Percentiles rank a stretch among this genome's conserved stretches.
These are phyloP conservation scores for Malus asiatica DNA, from an alignment of 306 rosid species.

Conservation along the genomic window DNA sequence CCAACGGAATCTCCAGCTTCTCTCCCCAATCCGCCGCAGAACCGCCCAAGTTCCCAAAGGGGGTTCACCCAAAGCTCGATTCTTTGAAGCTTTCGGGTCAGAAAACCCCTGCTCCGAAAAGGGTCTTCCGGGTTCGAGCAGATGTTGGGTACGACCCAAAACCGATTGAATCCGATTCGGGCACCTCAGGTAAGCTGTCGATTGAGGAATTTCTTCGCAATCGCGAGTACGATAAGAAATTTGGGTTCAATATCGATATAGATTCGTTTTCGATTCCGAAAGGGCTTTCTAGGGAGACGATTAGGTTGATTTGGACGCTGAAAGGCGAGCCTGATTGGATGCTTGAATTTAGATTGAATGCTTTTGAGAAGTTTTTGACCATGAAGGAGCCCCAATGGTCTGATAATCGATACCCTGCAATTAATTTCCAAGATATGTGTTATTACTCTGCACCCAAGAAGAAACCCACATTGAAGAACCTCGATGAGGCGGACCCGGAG, in stretches of 20 bases:
- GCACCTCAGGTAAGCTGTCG: slow-evolving; percentile 29
- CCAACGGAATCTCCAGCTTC: slow-evolving; percentile 54
- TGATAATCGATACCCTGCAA: slow-evolving; percentile 50
- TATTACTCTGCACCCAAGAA: slow-evolving; percentile 83
- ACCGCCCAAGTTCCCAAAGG: slow-evolving; percentile 24
- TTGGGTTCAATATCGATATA: slow-evolving; percentile 58
- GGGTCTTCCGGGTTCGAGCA: slow-evolving; percentile 44
- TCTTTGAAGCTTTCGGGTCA: slow-evolving; percentile 14
- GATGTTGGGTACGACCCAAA: slow-evolving; percentile 42
- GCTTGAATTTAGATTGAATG: slow-evolving; percentile 68
- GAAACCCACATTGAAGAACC: slow-evolving; percentile 46
- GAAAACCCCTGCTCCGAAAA: slow-evolving; percentile 8
- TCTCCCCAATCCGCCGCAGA: slow-evolving; percentile 45
- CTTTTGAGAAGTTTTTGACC: slow-evolving; percentile 53
- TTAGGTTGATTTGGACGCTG: slow-evolving; percentile 49
- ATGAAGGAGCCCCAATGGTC: slow-evolving; percentile 83
- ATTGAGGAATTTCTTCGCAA: slow-evolving; percentile 75
- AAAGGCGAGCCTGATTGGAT: slow-evolving; percentile 86
- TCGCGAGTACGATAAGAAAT: slow-evolving; percentile 70
- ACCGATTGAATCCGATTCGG: slow-evolving; percentile 14
- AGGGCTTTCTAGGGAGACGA: slow-evolving; percentile 61
- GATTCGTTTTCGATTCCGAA: slow-evolving; percentile 81
- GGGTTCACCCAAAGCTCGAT: slow-evolving; percentile 21
- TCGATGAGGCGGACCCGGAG: slow-evolving; percentile 83
- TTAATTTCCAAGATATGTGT: slow-evolving; percentile 66